Evolutionary conservation across 306 rosid genomes (phyloP).

Genomic region (Comarum palustre): DNA sequence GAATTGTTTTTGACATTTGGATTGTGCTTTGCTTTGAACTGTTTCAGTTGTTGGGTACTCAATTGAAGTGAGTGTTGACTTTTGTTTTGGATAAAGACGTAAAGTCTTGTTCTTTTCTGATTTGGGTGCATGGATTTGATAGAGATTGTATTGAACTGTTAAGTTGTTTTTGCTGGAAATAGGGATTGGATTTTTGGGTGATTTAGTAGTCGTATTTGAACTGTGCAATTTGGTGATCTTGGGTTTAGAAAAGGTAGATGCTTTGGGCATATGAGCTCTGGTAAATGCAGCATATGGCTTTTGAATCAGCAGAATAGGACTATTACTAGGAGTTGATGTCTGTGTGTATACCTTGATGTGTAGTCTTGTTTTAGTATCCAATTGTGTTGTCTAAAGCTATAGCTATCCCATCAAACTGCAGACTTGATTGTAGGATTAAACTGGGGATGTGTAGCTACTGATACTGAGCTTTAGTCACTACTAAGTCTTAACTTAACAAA

Average conservation of each 20-base stretch:
- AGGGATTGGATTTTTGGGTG: slow-evolving; percentile 15
- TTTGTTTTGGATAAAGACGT: background rate
- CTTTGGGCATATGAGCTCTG: slow-evolving; percentile 3
- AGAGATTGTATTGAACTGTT: background rate
- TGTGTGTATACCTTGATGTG: background rate
- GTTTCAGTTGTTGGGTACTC: background rate
- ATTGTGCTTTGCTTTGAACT: slow-evolving; percentile 17
- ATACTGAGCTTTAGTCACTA: background rate
- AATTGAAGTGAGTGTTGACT: slow-evolving; percentile 9
- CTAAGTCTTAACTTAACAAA: background rate
- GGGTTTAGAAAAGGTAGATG: slow-evolving; percentile 16
- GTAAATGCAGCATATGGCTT: background rate
- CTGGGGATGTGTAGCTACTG: background rate
- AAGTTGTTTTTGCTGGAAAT: slow-evolving; percentile 14
- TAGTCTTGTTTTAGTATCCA: background rate
- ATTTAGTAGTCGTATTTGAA: slow-evolving; percentile 20
- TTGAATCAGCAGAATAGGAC: background rate
- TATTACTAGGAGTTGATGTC: background rate
- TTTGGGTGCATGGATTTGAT: slow-evolving; percentile 10
- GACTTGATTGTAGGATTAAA: background rate
- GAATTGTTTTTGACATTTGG: background rate
- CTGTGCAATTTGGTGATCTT: slow-evolving; percentile 11
- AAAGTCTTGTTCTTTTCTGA: background rate
- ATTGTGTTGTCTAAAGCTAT: background rate
- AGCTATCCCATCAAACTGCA: background rate